Evolutionary conservation across 2,329 filamentous ascomycete genomes (phyloP).

Genomic region (Penicillium sp.): DNA sequence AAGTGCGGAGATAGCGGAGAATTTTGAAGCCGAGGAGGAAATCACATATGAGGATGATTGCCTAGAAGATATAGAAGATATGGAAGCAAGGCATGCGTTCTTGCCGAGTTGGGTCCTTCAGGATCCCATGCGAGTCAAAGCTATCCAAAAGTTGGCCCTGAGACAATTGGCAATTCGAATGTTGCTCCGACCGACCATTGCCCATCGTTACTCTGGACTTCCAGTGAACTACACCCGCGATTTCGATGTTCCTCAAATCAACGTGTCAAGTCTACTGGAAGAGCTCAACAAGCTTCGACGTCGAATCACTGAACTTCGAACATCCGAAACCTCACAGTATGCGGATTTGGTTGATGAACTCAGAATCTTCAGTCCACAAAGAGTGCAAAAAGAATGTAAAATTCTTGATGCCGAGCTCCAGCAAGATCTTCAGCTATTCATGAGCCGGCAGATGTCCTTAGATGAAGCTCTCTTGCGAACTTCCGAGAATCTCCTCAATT

Average conservation of each 20-base stretch:
- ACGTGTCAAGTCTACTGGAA: conserved; percentile 32
- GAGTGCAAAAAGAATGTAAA: conserved; percentile 16
- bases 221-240: conserved; percentile 33
- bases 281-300: conserved; percentile 35
- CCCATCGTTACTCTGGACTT: conserved; percentile 39
- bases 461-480: conserved; percentile 37
- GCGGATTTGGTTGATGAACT: conserved; percentile 35
- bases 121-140: conserved; percentile 35
- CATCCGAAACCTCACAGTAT: conserved; percentile 23
- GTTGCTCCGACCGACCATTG: conserved; percentile 39
- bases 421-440: conserved; percentile 30
- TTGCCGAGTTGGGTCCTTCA: conserved; percentile 29
- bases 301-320: conserved; percentile 34
- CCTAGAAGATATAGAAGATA: conserved; percentile 16
- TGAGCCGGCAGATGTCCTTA: conserved; percentile 31
- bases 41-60: conserved; percentile 14
- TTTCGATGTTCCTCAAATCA: conserved; percentile 28
- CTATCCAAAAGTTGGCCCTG: conserved; percentile 40
- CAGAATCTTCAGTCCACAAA: conserved; percentile 17
- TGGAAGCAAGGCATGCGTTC: conserved; percentile 14
- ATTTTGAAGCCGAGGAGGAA: conserved; percentile 4
- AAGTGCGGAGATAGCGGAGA: conserved; percentile 10
- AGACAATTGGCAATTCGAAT: conserved; percentile 42
- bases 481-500: conserved; percentile 36
- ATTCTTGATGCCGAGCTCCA: conserved; percentile 31